Evolutionary conservation across 257 asterid genomes (phyloP).

Genomic region (Nicotiana obtusifolia): DNA sequence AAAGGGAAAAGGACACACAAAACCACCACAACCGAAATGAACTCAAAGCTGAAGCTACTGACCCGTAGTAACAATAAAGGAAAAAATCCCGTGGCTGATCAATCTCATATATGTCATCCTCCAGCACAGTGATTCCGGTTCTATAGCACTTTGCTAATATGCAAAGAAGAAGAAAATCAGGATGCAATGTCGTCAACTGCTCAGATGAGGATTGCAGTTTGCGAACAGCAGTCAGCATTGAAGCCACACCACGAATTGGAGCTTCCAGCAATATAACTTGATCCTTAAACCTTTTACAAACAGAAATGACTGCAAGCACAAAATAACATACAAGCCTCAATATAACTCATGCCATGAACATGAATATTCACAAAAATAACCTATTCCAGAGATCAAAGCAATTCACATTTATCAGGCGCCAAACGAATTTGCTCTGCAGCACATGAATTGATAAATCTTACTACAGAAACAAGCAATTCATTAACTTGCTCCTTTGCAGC

Average conservation of each 20-base stretch:
- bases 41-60: conserved; percentile 19
- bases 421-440: conserved; percentile 65
- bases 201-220: conserved; percentile 73
- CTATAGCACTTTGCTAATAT: conserved; percentile 74
- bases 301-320: conserved; percentile 61
- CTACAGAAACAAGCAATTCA: conserved; percentile 45
- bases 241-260: conserved; percentile 84
- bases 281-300: conserved; percentile 81
- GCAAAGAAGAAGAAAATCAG: conserved; percentile 83
- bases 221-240: conserved; percentile 63
- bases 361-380: neutral
- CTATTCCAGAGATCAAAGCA: neutral
- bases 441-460: conserved; percentile 66
- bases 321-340: conserved; percentile 7
- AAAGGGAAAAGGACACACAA: neutral
- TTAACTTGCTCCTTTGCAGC: conserved; percentile 50
- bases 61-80: conserved; percentile 93
- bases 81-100: conserved; percentile 88
- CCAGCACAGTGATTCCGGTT: conserved; percentile 67
- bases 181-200: conserved; percentile 78
- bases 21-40: neutral
- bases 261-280: conserved; percentile 55
- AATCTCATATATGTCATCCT: conserved; percentile 63
- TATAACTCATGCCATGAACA: conserved; percentile 12
- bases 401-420: conserved; percentile 81